Evolutionary conservation across 768 basidiomycete species (phyloP).

Genomic region (Cystofilobasidium macerans): DNA sequence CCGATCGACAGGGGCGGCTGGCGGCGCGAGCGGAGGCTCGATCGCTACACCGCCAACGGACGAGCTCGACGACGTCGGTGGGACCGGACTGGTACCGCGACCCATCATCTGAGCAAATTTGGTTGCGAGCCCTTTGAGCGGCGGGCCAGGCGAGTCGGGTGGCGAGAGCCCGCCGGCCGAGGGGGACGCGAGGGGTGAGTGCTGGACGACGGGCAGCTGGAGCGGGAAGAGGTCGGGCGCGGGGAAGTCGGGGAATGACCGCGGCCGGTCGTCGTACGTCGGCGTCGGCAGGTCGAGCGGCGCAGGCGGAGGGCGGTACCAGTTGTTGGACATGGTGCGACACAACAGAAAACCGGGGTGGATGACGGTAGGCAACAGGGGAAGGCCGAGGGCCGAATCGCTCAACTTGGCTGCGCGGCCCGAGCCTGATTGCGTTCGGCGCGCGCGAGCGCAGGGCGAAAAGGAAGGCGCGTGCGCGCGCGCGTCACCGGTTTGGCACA

Average conservation of each 20-base stretch:
- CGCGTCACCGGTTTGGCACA: too few relatives aligned
- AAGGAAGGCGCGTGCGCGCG: too few relatives aligned
- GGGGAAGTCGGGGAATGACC: not conserved
- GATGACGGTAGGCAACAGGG: not conserved
- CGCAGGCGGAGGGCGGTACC: not conserved
- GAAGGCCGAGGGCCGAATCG: not conserved
- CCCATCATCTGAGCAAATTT: constrained; percentile 10
- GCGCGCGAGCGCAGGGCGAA: too few relatives aligned
- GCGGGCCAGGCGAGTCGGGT: constrained; percentile 2
- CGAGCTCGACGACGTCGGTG: not conserved
- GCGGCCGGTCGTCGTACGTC: not conserved
- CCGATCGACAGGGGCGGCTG: not conserved
- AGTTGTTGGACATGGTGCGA: not conserved
- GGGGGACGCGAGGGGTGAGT: not conserved
- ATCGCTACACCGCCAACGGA: not conserved
- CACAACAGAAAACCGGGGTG: not conserved
- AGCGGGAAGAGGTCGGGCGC: constrained; percentile 6
- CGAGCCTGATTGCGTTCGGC: too few relatives aligned
- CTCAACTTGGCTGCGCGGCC: too few relatives aligned
- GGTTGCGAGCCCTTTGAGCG: not conserved
- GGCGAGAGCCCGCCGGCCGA: not conserved
- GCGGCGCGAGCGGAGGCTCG: not conserved
- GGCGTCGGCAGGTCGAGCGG: constrained; percentile 3
- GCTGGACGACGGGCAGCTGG: constrained; percentile 1
- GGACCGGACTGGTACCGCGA: not conserved